These are phyloP conservation scores for Cordyceps fumosorosea DNA, from an alignment of 2,329 filamentous ascomycete species.

Conservation along the genomic window DNA sequence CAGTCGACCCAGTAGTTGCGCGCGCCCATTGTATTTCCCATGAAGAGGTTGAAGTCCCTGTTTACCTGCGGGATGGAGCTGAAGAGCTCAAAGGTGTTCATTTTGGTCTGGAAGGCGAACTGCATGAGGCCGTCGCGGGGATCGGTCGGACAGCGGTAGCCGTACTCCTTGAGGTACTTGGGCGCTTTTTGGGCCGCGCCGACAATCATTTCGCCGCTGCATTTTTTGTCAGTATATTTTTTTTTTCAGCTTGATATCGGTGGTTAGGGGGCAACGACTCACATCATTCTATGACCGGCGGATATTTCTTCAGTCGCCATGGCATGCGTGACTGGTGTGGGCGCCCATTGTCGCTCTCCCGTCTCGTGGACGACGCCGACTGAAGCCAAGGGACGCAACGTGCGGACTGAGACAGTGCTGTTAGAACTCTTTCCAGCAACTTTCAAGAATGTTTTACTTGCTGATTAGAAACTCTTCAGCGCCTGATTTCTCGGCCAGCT, in stretches of 20 bases:
- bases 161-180: neutral
- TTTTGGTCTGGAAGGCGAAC: constrained; percentile 1
- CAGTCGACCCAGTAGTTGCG: constrained; percentile 9
- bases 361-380: constrained; percentile 1
- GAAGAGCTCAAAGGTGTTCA: constrained; percentile 1
- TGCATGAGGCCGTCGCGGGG: constrained; percentile 2
- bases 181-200: constrained; percentile 6
- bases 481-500: constrained; percentile 6
- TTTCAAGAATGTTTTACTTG: neutral
- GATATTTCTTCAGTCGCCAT: constrained; percentile 6
- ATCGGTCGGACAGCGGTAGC: neutral
- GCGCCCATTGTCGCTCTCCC: neutral
- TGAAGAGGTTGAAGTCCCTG: neutral
- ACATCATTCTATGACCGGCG: constrained; percentile 10
- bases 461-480: constrained; percentile 8
- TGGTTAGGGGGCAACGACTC: neutral
- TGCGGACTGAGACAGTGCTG: neutral
- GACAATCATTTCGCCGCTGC: constrained; percentile 7
- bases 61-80: neutral
- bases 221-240: neutral
- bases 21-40: neutral
- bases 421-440: too few relatives aligned
- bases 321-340: constrained; percentile 5
- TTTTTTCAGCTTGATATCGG: too few relatives aligned
- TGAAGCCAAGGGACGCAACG: neutral